Evolutionary conservation across 805 yeast genomes (phyloP).

Genomic region (Saturnispora bothae): DNA sequence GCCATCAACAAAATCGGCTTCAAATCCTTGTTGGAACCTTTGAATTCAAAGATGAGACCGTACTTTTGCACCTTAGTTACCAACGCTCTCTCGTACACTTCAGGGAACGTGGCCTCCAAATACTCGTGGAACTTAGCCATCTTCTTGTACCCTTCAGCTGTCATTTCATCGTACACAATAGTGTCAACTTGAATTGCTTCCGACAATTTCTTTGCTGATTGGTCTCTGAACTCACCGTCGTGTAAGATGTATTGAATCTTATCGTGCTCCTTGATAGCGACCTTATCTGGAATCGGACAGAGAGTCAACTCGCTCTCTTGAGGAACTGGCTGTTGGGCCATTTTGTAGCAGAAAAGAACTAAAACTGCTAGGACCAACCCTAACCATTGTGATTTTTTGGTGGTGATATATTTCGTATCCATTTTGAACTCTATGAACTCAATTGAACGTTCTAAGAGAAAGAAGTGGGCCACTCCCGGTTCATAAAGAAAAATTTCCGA

Average conservation of each 20-base stretch:
- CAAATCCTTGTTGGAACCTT: slow-evolving; percentile 39
- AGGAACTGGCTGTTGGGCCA: not conserved
- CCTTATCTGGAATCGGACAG: slow-evolving; percentile 21
- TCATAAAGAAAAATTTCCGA: too few species aligned
- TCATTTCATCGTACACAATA: slow-evolving; percentile 24
- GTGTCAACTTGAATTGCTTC: slow-evolving; percentile 47
- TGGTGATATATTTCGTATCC: not conserved
- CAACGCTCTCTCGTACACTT: slow-evolving; percentile 32
- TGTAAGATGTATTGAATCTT: slow-evolving; percentile 22
- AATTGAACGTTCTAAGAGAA: too few species aligned
- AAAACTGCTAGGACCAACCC: not conserved
- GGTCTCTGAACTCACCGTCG: slow-evolving; percentile 25
- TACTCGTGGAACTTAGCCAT: slow-evolving; percentile 18
- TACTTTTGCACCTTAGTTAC: slow-evolving; percentile 49
- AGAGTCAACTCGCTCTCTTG: not conserved
- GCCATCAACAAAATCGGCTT: slow-evolving; percentile 66
- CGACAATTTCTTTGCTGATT: slow-evolving; percentile 33
- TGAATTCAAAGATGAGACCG: slow-evolving; percentile 57
- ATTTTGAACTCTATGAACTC: too few species aligned
- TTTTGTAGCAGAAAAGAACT: not conserved
- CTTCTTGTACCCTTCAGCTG: slow-evolving; percentile 13
- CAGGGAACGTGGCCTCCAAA: slow-evolving; percentile 12
- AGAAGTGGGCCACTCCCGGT: too few species aligned
- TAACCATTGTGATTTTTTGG: slow-evolving; percentile 1
- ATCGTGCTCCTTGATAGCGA: slow-evolving; percentile 14